Percentiles rank a stretch among this genome's conserved stretches.
These are phyloP conservation scores for Metschnikowia hibisci DNA, from an alignment of 805 yeast species.

Conservation along the genomic window DNA sequence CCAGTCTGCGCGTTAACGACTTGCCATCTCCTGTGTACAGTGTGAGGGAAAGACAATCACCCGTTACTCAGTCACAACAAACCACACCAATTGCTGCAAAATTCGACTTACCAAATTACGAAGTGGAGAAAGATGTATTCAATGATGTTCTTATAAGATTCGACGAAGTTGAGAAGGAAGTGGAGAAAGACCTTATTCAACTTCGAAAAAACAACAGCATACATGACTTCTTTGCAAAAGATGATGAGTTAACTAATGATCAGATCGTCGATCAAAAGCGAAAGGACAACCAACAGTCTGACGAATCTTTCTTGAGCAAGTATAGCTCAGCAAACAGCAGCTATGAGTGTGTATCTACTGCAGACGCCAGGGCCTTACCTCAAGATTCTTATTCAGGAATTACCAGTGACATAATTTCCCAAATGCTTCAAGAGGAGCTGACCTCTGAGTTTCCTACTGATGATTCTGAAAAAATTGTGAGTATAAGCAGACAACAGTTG, in stretches of 20 bases:
- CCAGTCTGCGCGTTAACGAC: constrained; percentile 2
- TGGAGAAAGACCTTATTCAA: constrained; percentile 13
- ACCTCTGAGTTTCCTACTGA: constrained; percentile 5
- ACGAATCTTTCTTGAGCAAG: constrained; percentile 14
- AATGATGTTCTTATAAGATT: constrained; percentile 16
- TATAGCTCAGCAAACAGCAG: constrained; percentile 4
- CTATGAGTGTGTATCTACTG: not conserved
- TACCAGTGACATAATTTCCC: not conserved
- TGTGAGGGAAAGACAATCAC: constrained; percentile 4
- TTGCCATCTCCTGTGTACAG: constrained; percentile 7
- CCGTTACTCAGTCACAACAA: not conserved
- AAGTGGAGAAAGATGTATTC: constrained; percentile 15
- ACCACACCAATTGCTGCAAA: not conserved
- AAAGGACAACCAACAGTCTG: constrained; percentile 23
- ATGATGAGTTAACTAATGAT: constrained; percentile 40
- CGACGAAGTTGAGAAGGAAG: constrained; percentile 18
- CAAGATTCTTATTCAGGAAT: constrained; percentile 1
- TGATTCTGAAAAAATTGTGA: constrained; percentile 1
- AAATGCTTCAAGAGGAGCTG: not conserved
- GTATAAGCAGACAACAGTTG: constrained; percentile 4
- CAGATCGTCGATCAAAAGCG: constrained; percentile 39
- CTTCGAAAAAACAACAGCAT: constrained; percentile 8
- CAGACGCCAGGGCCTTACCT: not conserved
- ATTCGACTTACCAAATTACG: constrained; percentile 15
- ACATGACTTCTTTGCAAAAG: constrained; percentile 31